Base-by-base conservation (phyloP, 139 green algal species). In the Trebouxia sp. region DNA sequence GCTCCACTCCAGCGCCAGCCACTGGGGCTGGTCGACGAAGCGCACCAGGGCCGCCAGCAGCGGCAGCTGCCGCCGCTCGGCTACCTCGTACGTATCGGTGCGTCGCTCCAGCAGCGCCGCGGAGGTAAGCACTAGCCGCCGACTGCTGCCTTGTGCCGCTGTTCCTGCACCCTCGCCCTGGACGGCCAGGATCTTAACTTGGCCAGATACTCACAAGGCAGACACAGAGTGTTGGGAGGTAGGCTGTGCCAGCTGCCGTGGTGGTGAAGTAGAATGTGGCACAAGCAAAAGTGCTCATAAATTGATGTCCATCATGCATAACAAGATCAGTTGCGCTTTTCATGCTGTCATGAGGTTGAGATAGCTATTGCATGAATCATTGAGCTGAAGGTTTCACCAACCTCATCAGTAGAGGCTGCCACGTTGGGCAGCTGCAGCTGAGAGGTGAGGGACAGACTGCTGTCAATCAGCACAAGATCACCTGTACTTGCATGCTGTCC, bases 1-100 rank as follows among this genome's bases (percentile, higher is more conserved):
- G 0, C 65, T 43, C 92, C 92, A 97, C 84, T 97, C 92, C 6
- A 97, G 58, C 0, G 84, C 91, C 66, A 96, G 65, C 83, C 93
- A 90, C 66, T 92, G 89, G 0, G 93, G 88, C 69, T 97, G 89
- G 17, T 92, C 85, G 1, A 80, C 30, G 50, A 89, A 94, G 39
- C 83, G 78, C 4, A 89, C 82, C 50, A 92, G 50, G 3, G 83
- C 79, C 37, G 83, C 83, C 11, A 91, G 24, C 10, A 30, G 42
- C 0, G 75, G 58, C 76, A 92, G 65, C 42, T 84, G 84, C 8
- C 86, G 83, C 55, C 86, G 76, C 56, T 88, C 83, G 0, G 78
- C 70, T 12, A 91, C 86, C 35, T 92, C 89, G 83, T 94, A 94
- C 26, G 78, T 91, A 41, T 80, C 85, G 15, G 58, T 39, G 39